Evolutionary conservation across 345 rosid species (phyloP), one percentile per base, ranked within the genome.

Genomic region (Salix exigua): DNA sequence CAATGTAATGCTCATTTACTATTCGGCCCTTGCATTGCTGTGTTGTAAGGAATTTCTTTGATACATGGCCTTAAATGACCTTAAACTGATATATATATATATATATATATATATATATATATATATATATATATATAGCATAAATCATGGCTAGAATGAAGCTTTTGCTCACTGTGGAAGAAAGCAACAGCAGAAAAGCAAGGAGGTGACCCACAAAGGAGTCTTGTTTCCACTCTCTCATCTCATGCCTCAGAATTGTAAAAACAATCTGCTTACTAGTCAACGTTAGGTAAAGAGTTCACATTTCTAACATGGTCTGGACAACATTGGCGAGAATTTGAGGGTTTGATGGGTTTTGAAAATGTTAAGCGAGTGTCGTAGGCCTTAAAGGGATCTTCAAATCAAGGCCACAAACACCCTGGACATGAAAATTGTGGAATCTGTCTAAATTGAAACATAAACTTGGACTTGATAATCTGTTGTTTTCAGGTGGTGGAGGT

Each of bases 401-500:
- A 23, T 19, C 25, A 53, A 53, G 60, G 60, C 25, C 8, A 53
- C 60, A 19, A 53, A 19, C 23, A 53, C 60, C 23, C 60, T 53
- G 21, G 17, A 40, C 44, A 40, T 40, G 11, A 40, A 33, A 2
- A 10, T 4, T 46, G 50, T 46, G 50, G 50, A 46, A 3, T 10
- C 13, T 44, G 17, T 13, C 50, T 44, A 44, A 2, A 10, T 44
- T 44, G 1, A 50, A 14, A 50, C 55, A 50, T 50, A 19, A 50
- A 50, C 21, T 18, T 50, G 55, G n/a, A 50, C 3, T 9, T 40
- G 4, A 35, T 65, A 64, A 48, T 68, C 7, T 70, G 42, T 11
- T 42, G 37, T 26, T 76, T 71, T 64, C 86, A 94, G 98, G 82
- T 44, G 75, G 82, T 73, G 84, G 82, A 31, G 72, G 81, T 19